Base-by-base conservation (phyloP, 148 eudicot species). In the Limonium bicolor region DNA sequence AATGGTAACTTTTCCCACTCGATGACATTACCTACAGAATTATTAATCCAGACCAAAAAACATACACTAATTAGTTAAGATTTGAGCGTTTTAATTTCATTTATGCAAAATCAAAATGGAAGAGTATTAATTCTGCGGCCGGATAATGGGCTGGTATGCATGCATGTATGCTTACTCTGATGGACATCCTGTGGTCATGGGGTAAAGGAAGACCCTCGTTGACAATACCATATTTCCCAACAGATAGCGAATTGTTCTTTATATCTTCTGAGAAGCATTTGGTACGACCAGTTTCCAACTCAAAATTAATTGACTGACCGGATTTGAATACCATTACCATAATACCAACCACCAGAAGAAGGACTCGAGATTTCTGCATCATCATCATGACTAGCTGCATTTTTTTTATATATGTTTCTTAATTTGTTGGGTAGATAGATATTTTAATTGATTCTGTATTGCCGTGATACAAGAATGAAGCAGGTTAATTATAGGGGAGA, bases 191-290 rank as follows among this genome's bases (percentile, higher is more conserved):
- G 46, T 84, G 93, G 22, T 80, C 43, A 6, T 84, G 80, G 15
- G 88, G 85, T 44, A 84, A 60, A 20, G 93, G 87, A 1, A 41
- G 48, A 16, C 67, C 76, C 19, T 85, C 88, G 40, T 54, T 80
- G 15, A 74, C 71, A 22, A 90, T 50, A 30, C 67, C 61, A 63
- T 90, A 90, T 39, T 75, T 78, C 6, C 95, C 99, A 6, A 90
- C 93, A 3, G 93, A 66, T 87, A 88, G 83, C 0, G 86, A 50
- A 60, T 90, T 80, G 59, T 57, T 61, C 58, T 78, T 77, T 39
- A 90, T 78, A 12, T 90, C 93, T 53, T 90, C 99, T 0, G 99
- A 58, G 59, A 90, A 77, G 61, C 99, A 90, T 57, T 90, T 90
- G 10, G 95, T 78, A 28, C 65, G 78, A 13, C 95, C 93, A 6